These are phyloP conservation scores for Coleophoma eucalyptorum DNA, from an alignment of 2,329 filamentous ascomycete species.

Conservation along the genomic window DNA sequence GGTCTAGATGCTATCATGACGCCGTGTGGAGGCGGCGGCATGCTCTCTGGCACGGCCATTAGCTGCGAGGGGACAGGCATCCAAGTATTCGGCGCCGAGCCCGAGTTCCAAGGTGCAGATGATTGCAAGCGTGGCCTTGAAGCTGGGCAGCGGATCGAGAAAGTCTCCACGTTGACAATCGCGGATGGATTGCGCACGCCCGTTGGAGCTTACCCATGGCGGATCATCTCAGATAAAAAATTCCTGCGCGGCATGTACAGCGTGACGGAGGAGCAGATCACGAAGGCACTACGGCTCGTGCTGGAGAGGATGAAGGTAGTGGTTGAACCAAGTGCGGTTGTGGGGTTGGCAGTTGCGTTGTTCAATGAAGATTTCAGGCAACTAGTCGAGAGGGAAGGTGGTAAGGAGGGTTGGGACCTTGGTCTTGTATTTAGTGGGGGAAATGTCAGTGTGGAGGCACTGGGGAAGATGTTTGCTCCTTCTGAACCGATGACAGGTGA, in stretches of 20 bases:
- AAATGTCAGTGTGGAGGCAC: conserved; percentile 51
- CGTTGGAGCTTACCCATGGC: conserved; percentile 73
- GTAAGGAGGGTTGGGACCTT: conserved; percentile 69
- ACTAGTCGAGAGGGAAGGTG: conserved; percentile 66
- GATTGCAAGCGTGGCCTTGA: conserved; percentile 72
- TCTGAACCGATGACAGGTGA: conserved; percentile 3
- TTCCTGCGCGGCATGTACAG: conserved; percentile 68
- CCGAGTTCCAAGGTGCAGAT: conserved; percentile 76
- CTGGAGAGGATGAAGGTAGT: conserved; percentile 87
- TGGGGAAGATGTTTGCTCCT: conserved; percentile 45
- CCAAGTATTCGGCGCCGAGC: conserved; percentile 83
- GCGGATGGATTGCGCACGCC: conserved; percentile 87
- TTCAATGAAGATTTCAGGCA: conserved; percentile 80
- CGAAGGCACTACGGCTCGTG: conserved; percentile 69
- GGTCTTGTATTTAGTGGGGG: conserved; percentile 58
- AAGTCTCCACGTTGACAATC: conserved; percentile 74
- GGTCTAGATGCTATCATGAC: conserved; percentile 70
- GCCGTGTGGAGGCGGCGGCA: conserved; percentile 83
- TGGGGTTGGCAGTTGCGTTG: conserved; percentile 77
- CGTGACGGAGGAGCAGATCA: conserved; percentile 81
- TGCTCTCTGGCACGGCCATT: conserved; percentile 80
- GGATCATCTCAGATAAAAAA: conserved; percentile 65
- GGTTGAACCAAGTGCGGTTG: conserved; percentile 82
- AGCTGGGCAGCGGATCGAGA: conserved; percentile 57
- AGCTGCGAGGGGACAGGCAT: conserved; percentile 69